Evolutionary conservation across 208 protist genomes (phyloP).

Genomic region (Acanthamoeba royreba): DNA sequence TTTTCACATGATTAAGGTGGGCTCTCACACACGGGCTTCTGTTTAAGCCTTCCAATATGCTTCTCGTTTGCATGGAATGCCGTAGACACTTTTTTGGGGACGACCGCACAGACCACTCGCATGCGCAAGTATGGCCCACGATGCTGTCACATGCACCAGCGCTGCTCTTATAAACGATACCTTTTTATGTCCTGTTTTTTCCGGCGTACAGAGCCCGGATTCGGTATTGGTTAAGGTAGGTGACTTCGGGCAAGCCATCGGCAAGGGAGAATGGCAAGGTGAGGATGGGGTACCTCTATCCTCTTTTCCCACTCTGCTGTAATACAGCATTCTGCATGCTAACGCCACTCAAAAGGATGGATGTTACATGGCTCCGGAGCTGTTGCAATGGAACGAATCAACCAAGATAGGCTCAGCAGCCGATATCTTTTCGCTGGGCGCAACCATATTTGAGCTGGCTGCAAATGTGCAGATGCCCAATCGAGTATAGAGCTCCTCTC

Average conservation of each 20-base stretch:
- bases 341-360: neutral
- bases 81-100: neutral
- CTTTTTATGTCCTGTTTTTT: neutral
- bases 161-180: neutral
- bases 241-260: neutral
- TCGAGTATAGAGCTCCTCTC: neutral
- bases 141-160: neutral
- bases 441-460: neutral
- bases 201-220: neutral
- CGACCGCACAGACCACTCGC: neutral
- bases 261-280: neutral
- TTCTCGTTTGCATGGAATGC: neutral
- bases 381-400: neutral
- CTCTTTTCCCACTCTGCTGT: no score
- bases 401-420: neutral
- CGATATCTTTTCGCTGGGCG: neutral
- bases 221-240: neutral
- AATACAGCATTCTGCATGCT: neutral
- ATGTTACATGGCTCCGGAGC: neutral
- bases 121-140: neutral
- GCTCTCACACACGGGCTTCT: neutral
- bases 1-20: neutral
- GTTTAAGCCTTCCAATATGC: neutral
- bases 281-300: neutral
- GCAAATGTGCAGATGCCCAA: neutral